Percentiles rank a stretch among this genome's conserved stretches.
phyloP scores from a whole-genome alignment of 2,329 filamentous ascomycete genomes.

The Verticillium dahliae region DNA sequence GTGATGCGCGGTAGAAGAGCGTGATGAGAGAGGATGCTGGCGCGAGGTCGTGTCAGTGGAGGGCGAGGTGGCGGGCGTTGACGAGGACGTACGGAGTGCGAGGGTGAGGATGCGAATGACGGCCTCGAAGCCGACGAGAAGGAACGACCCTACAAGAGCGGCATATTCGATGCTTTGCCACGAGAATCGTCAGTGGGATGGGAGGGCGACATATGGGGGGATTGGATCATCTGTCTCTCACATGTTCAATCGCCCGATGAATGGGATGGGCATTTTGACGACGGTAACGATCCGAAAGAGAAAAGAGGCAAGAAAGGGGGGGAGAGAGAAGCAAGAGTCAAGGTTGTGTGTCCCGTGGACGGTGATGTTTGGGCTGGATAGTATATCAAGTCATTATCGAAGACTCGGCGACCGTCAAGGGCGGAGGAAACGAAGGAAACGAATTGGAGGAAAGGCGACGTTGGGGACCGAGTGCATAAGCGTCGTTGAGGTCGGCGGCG shows the following conservation, averaged over 20 bases:
- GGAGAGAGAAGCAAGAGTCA: constrained; percentile 1
- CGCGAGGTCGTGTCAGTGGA: background rate
- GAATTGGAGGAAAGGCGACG: background rate
- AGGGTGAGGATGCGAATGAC: constrained; percentile 81
- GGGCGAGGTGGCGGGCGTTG: background rate
- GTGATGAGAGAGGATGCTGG: constrained; percentile 71
- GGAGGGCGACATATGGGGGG: background rate
- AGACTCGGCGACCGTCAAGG: background rate
- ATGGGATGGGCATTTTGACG: constrained; percentile 42
- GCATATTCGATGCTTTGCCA: constrained; percentile 72
- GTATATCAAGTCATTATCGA: background rate
- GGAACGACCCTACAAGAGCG: constrained; percentile 75
- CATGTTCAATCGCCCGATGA: constrained; percentile 46
- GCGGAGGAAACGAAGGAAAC: background rate
- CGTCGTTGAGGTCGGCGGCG: constrained; percentile 2
- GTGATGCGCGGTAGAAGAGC: constrained; percentile 77
- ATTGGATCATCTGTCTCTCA: constrained; percentile 22
- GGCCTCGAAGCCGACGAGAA: constrained; percentile 76
- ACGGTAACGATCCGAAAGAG: background rate
- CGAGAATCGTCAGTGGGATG: constrained; percentile 10
- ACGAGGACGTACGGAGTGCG: constrained; percentile 62
- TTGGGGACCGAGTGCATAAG: background rate
- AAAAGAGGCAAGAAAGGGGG: constrained; percentile 2
- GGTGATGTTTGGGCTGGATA: background rate
- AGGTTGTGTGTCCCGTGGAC: background rate